A percentile compares a stretch with the other conserved stretches of the same genome.
These are phyloP conservation scores for Arthrinium phaeospermum DNA, from an alignment of 2,329 filamentous ascomycete genomes.

Conservation along the genomic window DNA sequence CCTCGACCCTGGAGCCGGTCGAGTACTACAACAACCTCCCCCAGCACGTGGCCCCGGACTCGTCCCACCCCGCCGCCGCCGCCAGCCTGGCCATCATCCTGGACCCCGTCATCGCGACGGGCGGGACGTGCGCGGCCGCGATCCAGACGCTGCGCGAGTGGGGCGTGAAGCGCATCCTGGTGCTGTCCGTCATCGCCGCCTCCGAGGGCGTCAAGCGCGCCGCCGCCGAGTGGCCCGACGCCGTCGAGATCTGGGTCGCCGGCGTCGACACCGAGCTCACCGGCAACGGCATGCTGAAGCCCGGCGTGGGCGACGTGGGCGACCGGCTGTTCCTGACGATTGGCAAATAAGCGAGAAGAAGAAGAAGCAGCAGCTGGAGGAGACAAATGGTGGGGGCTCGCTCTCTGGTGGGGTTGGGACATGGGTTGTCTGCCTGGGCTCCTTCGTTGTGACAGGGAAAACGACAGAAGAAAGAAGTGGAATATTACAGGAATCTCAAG, in stretches of 20 bases:
- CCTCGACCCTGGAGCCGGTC: conserved; percentile 83
- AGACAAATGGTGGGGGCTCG: not conserved
- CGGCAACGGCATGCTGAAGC: conserved; percentile 85
- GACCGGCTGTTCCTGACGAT: conserved; percentile 89
- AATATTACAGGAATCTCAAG: not conserved
- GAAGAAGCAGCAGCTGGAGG: not conserved
- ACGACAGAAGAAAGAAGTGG: not conserved
- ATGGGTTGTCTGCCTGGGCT: not conserved
- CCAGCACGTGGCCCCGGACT: conserved; percentile 58
- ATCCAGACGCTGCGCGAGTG: conserved; percentile 90
- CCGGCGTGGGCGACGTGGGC: conserved; percentile 88
- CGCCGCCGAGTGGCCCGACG: conserved; percentile 78
- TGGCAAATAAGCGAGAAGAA: conserved; percentile 60
- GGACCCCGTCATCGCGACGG: conserved; percentile 93
- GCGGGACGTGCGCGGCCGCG: conserved; percentile 85
- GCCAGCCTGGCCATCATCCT: conserved; percentile 77
- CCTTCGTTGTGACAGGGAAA: not conserved
- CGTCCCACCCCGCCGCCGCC: conserved; percentile 25
- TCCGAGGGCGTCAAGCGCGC: conserved; percentile 72
- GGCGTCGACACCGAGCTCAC: conserved; percentile 78
- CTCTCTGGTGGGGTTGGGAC: not conserved
- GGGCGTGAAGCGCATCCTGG: conserved; percentile 83
- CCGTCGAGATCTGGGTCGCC: conserved; percentile 81
- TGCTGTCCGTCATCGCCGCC: conserved; percentile 78
- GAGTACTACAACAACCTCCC: conserved; percentile 99